Evolutionary conservation across 208 protist genomes (phyloP), one percentile per base, ranked within the genome.

Genomic region (Acanthamoeba culbertsoni): DNA sequence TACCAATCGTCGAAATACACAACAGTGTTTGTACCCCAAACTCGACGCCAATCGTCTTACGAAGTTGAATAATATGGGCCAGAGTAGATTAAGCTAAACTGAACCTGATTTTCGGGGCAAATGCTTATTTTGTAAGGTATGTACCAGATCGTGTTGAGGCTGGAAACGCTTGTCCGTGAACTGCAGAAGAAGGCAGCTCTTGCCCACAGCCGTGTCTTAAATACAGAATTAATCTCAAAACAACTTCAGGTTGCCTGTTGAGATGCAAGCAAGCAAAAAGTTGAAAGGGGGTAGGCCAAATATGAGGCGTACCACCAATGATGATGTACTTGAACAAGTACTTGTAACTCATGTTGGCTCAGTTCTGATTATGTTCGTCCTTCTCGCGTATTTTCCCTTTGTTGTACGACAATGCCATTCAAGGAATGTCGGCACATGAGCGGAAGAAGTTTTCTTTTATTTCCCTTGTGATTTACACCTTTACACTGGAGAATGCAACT

Each of bases 121-220:
- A 0, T 2, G 14, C 2, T 2, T 75, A 79, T 0, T 26, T 31
- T 0, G 5, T 7, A 18, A 79, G 48, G 6, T 14, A 37, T 28
- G 68, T 79, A 79, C 68, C 3, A 99, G 95, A 95, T 99, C 99
- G 94, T 99, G 99, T 48, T 99, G 97, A 14, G 99, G 98, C 97
- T 99, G 99, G 95, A 99, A 99, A 45, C 98, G 97, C 95, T 99
- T 99, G 95, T 99, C 99, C 5, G 99, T 99, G 95, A 99, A 99
- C 95, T 99, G 98, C 51, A 99, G 97, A 4, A 99, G 96, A 48
- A 99, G 95, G 94, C 99, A 99, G 43, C 98, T 99, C 96, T 99
- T 99, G 77, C 99, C 99, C 33, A 99, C 99, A 46, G 98, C 98
- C 33, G 51, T 37, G n/a, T 88, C 51, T 88, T 16, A 12, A 5